Conservation (phyloP, 495 filamentous ascomycete genomes). For the Aspergillus haitiensis region DNA sequence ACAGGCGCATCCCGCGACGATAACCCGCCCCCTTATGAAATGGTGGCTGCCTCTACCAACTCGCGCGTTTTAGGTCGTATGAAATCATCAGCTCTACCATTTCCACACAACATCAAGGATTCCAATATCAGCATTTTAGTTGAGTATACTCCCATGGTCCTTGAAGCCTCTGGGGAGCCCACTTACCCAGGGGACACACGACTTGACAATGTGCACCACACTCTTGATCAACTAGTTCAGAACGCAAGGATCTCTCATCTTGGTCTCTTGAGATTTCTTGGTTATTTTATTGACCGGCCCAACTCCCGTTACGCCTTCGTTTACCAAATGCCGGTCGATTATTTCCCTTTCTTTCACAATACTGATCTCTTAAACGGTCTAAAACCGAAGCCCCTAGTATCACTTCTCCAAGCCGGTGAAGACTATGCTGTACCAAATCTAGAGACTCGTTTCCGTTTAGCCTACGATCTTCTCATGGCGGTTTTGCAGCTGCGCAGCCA, state of each 20-base stretch:
- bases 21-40: constrained; percentile 49
- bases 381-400: constrained; percentile 49
- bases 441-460: constrained; percentile 83
- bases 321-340: constrained; percentile 73
- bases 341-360: constrained; percentile 47
- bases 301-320: constrained; percentile 78
- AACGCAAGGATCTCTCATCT: constrained; percentile 57
- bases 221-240: constrained; percentile 47
- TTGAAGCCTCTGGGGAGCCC: constrained; percentile 33
- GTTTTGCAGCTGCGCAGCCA: constrained; percentile 74
- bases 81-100: constrained; percentile 41
- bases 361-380: constrained; percentile 43
- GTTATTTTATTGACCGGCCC: constrained; percentile 80
- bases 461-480: constrained; percentile 73
- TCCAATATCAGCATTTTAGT: constrained; percentile 45
- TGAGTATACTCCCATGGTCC: constrained; percentile 49
- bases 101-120: constrained; percentile 38
- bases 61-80: constrained; percentile 50
- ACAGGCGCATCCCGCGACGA: constrained; percentile 45
- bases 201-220: constrained; percentile 43
- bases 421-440: constrained; percentile 54
- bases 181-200: constrained; percentile 32
- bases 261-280: constrained; percentile 71
- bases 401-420: constrained; percentile 48
- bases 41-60: constrained; percentile 45